Base-by-base conservation (phyloP, 1,284 basidiomycete genomes). In the Gomphus bonarii region DNA sequence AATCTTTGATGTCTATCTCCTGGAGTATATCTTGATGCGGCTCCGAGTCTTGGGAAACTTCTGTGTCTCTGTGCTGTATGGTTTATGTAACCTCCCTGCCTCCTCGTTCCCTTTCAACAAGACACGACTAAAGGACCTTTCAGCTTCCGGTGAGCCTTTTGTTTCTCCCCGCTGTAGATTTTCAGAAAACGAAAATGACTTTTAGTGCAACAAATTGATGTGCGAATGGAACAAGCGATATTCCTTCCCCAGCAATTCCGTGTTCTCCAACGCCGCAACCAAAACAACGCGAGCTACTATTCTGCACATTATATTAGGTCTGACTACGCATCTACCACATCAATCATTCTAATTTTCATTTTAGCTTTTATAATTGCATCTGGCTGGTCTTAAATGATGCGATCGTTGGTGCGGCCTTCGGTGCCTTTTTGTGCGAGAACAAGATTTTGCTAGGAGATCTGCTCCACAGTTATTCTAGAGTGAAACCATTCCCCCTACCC, bases 351-450 rank as follows among this genome's bases (percentile, higher is more conserved):
- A 12, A 33, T 6, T 18, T 52, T 10, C 54, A 57, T 20, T 54
- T 59, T 62, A 95, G 91, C 53, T 91, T 95, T 65, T 95, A 91
- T 75, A 97, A 95, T 65, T 85, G 82, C 28, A 75, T 95, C 1
- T 98, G 95, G 95, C 74, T 97, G 1, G 80, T 95, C 18, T 69
- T 92, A 60, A 97, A 97, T 69, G 95, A 98, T 70, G 67, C 93
- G 33, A 91, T 91, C 33, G 76, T 95, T 31, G 92, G 92, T 0
- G 68, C 80, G 48, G 84, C 88, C 0, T 72, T 88, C 46, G 84
- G 87, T 0, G 69, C 79, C 0, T 84, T 90, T 63, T 65, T 91
- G 3, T 77, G 74, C 57, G 85, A 89, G 49, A 88, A 91, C 64
- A 47, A 54, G 65, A 2, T 54, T 68, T 6, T 66, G 83, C 1